phyloP scores from a whole-genome alignment of 2,329 filamentous ascomycete genomes.

The Graphilbum ipis-grandicollis region DNA sequence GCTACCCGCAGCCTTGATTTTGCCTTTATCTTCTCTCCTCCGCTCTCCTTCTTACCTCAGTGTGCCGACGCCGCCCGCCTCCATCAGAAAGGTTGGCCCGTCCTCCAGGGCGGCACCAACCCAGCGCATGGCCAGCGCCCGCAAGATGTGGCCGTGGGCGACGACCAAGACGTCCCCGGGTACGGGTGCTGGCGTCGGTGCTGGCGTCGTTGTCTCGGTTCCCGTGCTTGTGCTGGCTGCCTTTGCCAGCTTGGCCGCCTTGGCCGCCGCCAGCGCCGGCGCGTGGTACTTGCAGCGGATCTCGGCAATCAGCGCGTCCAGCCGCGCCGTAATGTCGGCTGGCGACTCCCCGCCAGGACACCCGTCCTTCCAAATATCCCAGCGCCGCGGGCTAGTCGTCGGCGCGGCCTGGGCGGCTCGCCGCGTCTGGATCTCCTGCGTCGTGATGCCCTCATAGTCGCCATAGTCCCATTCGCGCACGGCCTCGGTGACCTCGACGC shows the following conservation, averaged over 20 bases:
- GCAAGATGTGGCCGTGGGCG: conserved; percentile 77
- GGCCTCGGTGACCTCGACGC: conserved; percentile 50
- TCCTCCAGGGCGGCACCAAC: conserved; percentile 54
- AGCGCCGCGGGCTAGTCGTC: conserved; percentile 25
- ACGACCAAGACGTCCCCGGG: conserved; percentile 57
- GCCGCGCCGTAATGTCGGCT: conserved; percentile 49
- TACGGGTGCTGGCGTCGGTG: conserved; percentile 13
- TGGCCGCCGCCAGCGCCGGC: conserved; percentile 19
- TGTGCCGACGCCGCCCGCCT: conserved; percentile 71
- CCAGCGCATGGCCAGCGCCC: conserved; percentile 82
- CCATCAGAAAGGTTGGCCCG: conserved; percentile 66
- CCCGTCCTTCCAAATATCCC: conserved; percentile 85
- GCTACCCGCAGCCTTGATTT: no score
- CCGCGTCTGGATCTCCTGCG: conserved; percentile 43
- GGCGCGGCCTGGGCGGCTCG: conserved; percentile 33
- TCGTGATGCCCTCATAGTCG: conserved; percentile 69
- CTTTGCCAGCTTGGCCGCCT: conserved; percentile 24
- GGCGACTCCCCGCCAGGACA: conserved; percentile 75
- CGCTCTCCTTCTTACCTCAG: conserved; percentile 58
- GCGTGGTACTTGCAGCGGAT: conserved; percentile 50
- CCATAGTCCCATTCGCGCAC: conserved; percentile 82
- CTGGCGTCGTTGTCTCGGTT: no score
- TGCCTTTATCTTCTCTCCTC: no score
- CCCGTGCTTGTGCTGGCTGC: no score
- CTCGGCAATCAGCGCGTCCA: conserved; percentile 61